Evolutionary conservation across 148 eudicot genomes (phyloP), one percentile per base, ranked within the genome.

Genomic region (Amaranthus palmeri): DNA sequence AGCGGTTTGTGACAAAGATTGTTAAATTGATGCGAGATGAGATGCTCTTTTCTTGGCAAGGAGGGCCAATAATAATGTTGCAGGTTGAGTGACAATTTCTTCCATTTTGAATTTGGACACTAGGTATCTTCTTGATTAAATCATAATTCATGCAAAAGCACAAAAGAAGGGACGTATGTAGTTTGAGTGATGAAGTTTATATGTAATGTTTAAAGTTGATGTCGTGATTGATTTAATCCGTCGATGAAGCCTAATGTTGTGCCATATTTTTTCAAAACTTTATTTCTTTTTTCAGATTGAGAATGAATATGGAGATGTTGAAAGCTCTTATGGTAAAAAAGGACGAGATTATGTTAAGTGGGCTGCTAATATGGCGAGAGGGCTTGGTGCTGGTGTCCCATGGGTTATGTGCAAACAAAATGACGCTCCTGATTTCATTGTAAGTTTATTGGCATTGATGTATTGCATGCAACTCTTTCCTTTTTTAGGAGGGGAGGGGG

Each of bases 331-430:
- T 74, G 98, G 98, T 45, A 68, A 76, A 65, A 81, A 73, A 72
- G 98, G 98, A 57, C 85, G 83, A 62, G 82, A 81, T 46, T 93
- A 93, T 72, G 81, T 93, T 74, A 80, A 83, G 66, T 93, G 98
- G 98, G 98, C 98, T 68, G 96, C 97, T 69, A 76, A 84, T 69
- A 93, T 93, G 98, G 98, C 98, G 72, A 68, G 78, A 74, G 90
- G 83, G 54, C 98, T 93, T 60, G 88, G 81, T 78, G 96, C 97
- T 83, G 97, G 98, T 81, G 98, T 93, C 79, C 98, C 98, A 73
- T 93, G 98, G 98, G 89, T 93, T 63, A 93, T 93, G 98, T 93
- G 98, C 88, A 87, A 84, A 81, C 98, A 93, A 91, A 68, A 79
- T 51, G 97, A 93, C 83, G 98, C 98, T 73, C 98, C 98, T 69